A percentile compares a stretch with the other conserved stretches of the same genome.
These are phyloP conservation scores for Priceomyces carsonii DNA, from an alignment of 805 yeast species.

Conservation along the genomic window DNA sequence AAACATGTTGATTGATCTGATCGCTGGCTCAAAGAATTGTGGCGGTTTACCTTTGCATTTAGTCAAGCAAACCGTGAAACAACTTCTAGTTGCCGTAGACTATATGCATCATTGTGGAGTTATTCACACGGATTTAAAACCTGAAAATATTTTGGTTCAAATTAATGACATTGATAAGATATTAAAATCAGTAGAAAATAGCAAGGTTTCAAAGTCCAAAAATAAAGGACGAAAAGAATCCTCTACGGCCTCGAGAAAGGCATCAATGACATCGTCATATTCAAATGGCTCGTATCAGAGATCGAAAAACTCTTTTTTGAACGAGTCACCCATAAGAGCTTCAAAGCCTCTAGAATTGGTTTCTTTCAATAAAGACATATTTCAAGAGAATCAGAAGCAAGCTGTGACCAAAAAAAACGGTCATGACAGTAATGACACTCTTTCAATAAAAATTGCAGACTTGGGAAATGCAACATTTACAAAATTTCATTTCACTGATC, in stretches of 20 bases:
- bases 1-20: slow-evolving; percentile 28
- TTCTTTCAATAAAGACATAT: slow-evolving; percentile 23
- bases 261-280: slow-evolving; percentile 11
- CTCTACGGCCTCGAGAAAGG: slow-evolving; percentile 8
- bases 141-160: slow-evolving; percentile 35
- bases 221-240: slow-evolving; percentile 5
- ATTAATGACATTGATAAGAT: slow-evolving; percentile 54
- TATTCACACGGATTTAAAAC: slow-evolving; percentile 45
- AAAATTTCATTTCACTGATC: slow-evolving; percentile 79
- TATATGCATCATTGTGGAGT: slow-evolving; percentile 50
- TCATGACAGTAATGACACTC: neutral
- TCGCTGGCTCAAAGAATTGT: slow-evolving; percentile 37
- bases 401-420: neutral
- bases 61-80: slow-evolving; percentile 58
- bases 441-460: slow-evolving; percentile 78
- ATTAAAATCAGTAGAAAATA: slow-evolving; percentile 41
- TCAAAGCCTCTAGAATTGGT: slow-evolving; percentile 54
- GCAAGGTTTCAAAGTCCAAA: slow-evolving; percentile 16
- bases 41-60: slow-evolving; percentile 57
- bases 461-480: slow-evolving; percentile 89
- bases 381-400: slow-evolving; percentile 11
- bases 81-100: slow-evolving; percentile 55
- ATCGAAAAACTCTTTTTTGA: slow-evolving; percentile 12
- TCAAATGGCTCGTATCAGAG: slow-evolving; percentile 11
- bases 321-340: slow-evolving; percentile 34